Conservation (phyloP, 2,329 filamentous ascomycete species). For the Didymella exigua region DNA sequence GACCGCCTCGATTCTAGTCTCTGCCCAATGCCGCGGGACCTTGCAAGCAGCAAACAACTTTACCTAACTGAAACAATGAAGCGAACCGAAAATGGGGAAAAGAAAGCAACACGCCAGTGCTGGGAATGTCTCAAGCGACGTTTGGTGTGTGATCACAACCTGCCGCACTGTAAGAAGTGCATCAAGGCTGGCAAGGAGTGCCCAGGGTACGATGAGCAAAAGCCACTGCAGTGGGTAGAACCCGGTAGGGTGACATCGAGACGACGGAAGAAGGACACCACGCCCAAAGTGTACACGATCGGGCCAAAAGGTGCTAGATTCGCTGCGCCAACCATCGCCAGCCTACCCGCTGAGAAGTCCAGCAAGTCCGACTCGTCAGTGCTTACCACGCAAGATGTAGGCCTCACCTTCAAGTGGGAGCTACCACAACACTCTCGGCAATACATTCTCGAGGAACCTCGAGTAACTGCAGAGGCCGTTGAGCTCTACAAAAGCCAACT, state of each 20-base stretch:
- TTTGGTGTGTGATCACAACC: conserved; percentile 42
- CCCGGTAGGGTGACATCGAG: conserved; percentile 39
- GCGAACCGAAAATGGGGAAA: conserved; percentile 21
- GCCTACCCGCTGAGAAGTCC: background rate
- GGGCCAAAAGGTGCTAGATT: background rate
- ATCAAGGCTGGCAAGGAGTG: conserved; percentile 36
- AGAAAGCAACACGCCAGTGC: conserved; percentile 37
- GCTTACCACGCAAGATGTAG: background rate
- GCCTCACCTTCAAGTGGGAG: background rate
- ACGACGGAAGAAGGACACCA: conserved; percentile 24
- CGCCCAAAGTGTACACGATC: conserved; percentile 18
- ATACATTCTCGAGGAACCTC: background rate
- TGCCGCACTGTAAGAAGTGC: conserved; percentile 42
- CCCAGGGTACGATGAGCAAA: conserved; percentile 41
- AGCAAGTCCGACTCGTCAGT: background rate
- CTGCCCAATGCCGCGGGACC: background rate
- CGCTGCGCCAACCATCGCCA: background rate
- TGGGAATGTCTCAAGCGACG: conserved; percentile 43
- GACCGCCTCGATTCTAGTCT: conserved; percentile 12
- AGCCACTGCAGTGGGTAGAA: conserved; percentile 42
- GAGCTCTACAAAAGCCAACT: conserved; percentile 7
- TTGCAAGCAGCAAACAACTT: background rate
- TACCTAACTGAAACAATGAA: background rate
- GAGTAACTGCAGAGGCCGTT: background rate
- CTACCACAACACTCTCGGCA: background rate